Conservation (phyloP, 257 asterid species). For the Echites panduratus region DNA sequence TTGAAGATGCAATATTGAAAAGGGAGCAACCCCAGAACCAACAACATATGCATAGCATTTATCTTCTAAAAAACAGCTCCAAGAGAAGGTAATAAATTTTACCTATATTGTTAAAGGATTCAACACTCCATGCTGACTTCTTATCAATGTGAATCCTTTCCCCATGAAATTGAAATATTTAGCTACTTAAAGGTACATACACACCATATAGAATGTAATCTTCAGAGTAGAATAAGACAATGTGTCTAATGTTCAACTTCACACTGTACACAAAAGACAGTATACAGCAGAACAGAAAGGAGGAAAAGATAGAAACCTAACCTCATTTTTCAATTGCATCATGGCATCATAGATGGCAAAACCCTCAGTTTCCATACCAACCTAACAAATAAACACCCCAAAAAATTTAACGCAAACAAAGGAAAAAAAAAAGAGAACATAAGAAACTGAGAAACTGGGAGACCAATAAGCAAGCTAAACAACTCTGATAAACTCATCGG, state of each 20-base stretch:
- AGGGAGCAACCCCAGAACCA: background rate
- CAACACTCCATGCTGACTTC: background rate
- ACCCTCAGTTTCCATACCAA: slow-evolving; percentile 87
- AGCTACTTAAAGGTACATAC: background rate
- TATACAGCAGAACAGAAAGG: background rate
- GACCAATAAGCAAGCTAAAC: background rate
- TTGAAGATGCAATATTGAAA: background rate
- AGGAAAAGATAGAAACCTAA: slow-evolving; percentile 19
- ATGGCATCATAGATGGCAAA: slow-evolving; percentile 91
- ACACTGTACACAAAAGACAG: background rate
- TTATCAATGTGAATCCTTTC: background rate
- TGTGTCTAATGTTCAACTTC: background rate
- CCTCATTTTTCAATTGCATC: slow-evolving; percentile 92
- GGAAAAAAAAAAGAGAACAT: slow-evolving; percentile 8
- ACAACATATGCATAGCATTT: background rate
- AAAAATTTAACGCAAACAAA: background rate
- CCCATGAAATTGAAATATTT: background rate
- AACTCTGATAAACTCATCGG: background rate
- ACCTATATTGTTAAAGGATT: too few species aligned
- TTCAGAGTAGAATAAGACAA: background rate
- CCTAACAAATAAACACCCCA: slow-evolving; percentile 30
- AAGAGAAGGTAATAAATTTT: background rate
- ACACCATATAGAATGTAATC: too few species aligned
- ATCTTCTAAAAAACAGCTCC: background rate
- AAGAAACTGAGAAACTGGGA: background rate